phyloP scores from a whole-genome alignment of 2,329 filamentous ascomycete species.

The Shiraia sp. region DNA sequence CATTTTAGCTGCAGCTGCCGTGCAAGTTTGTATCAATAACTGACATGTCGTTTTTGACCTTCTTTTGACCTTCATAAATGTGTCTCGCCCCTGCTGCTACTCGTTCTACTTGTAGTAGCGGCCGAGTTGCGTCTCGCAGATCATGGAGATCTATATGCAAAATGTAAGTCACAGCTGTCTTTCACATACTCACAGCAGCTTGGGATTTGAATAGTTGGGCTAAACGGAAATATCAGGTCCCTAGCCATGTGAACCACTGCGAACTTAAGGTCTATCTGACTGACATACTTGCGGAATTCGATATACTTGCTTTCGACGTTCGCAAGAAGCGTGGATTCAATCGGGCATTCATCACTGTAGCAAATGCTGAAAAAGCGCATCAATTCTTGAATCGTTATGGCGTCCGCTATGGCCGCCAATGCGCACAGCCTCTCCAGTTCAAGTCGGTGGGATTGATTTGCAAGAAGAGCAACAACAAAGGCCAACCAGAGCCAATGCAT shows the following conservation, averaged over 20 bases:
- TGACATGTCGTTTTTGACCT: too few species aligned
- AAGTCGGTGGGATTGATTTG: slow-evolving; percentile 13
- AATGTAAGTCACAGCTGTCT: too few species aligned
- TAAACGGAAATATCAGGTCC: slow-evolving; percentile 32
- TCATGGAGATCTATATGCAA: slow-evolving; percentile 32
- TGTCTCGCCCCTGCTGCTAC: too few species aligned
- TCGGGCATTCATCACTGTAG: slow-evolving; percentile 54
- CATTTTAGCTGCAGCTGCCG: not conserved
- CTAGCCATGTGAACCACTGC: slow-evolving; percentile 47
- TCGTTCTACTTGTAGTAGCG: not conserved
- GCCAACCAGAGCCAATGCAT: slow-evolving; percentile 28
- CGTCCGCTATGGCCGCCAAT: too few species aligned
- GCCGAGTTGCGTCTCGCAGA: not conserved
- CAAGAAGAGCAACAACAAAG: slow-evolving; percentile 19
- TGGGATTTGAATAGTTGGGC: too few species aligned
- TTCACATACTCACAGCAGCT: too few species aligned
- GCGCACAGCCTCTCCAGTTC: slow-evolving; percentile 14
- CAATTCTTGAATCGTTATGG: slow-evolving; percentile 49
- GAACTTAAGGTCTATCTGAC: slow-evolving; percentile 48
- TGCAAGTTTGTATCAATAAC: too few species aligned
- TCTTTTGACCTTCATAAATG: too few species aligned
- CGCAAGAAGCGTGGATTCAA: slow-evolving; percentile 43
- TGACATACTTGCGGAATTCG: slow-evolving; percentile 42
- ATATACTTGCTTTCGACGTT: slow-evolving; percentile 49
- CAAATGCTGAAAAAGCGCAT: slow-evolving; percentile 44